These are phyloP conservation scores for Aurinia saxatilis DNA, from an alignment of 345 rosid genomes.

Conservation along the genomic window DNA sequence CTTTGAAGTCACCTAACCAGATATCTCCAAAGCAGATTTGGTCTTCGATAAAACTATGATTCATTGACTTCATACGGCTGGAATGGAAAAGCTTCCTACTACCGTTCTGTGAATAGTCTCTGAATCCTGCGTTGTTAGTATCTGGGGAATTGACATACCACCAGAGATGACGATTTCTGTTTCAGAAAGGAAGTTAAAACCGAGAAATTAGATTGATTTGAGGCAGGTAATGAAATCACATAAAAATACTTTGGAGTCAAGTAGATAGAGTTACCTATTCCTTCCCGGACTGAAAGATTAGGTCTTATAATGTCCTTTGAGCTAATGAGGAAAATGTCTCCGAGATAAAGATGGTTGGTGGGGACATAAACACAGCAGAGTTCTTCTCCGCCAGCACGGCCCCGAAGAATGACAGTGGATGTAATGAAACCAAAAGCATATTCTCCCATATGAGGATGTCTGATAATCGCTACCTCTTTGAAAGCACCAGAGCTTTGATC, in stretches of 20 bases:
- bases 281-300: constrained; percentile 58
- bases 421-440: constrained; percentile 67
- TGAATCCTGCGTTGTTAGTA: constrained; percentile 38
- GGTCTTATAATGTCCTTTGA: constrained; percentile 59
- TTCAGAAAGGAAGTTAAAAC: neutral
- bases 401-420: constrained; percentile 51
- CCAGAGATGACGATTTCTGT: constrained; percentile 69
- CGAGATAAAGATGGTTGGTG: constrained; percentile 62
- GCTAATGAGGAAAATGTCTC: constrained; percentile 56
- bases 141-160: constrained; percentile 61
- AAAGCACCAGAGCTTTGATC: constrained; percentile 69
- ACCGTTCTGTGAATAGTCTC: constrained; percentile 29
- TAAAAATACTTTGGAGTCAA: neutral
- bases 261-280: constrained; percentile 39
- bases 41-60: neutral
- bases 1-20: neutral
- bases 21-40: neutral
- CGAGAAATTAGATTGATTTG: neutral
- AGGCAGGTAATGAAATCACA: neutral
- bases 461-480: constrained; percentile 71
- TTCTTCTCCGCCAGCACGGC: constrained; percentile 51
- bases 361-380: constrained; percentile 64
- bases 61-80: constrained; percentile 21
- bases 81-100: constrained; percentile 32
- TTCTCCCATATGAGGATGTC: constrained; percentile 63